Conservation (phyloP, 192 early-diverging fungal genomes). For the Rhizophagus sp. region DNA sequence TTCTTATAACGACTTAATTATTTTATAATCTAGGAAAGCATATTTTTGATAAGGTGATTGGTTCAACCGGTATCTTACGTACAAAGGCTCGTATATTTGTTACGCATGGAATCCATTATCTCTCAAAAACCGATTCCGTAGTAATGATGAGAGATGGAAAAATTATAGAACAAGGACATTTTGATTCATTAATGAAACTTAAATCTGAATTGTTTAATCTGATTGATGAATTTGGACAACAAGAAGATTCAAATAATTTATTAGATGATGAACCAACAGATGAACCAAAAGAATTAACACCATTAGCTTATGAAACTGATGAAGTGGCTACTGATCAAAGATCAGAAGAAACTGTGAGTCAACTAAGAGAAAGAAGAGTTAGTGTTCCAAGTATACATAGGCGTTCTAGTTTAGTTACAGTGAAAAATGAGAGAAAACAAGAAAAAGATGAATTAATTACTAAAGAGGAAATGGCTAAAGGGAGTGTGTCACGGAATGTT, state of each 20-base stretch:
- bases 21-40: constrained; percentile 17
- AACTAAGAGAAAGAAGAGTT: constrained; percentile 32
- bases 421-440: constrained; percentile 28
- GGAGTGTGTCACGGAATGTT: constrained; percentile 77
- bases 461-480: constrained; percentile 81
- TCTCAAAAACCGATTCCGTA: constrained; percentile 66
- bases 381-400: constrained; percentile 49
- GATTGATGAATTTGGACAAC: constrained; percentile 72
- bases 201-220: constrained; percentile 64
- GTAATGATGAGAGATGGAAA: constrained; percentile 74
- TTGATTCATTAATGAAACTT: constrained; percentile 62
- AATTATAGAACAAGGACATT: constrained; percentile 69
- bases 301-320: constrained; percentile 31
- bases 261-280: not conserved
- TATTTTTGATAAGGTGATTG: constrained; percentile 88
- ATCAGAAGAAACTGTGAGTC: not conserved
- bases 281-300: constrained; percentile 23
- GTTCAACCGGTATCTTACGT: constrained; percentile 80
- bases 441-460: constrained; percentile 60
- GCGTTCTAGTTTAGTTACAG: constrained; percentile 58
- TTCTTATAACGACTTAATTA: not conserved
- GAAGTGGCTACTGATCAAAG: constrained; percentile 31
- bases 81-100: constrained; percentile 81
- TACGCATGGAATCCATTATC: constrained; percentile 78
- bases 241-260: constrained; percentile 36